A percentile compares a stretch with the other conserved stretches of the same genome.
Evolutionary conservation across 805 yeast species (phyloP).

Genomic region (Wickerhamomyces rabaulensis): DNA sequence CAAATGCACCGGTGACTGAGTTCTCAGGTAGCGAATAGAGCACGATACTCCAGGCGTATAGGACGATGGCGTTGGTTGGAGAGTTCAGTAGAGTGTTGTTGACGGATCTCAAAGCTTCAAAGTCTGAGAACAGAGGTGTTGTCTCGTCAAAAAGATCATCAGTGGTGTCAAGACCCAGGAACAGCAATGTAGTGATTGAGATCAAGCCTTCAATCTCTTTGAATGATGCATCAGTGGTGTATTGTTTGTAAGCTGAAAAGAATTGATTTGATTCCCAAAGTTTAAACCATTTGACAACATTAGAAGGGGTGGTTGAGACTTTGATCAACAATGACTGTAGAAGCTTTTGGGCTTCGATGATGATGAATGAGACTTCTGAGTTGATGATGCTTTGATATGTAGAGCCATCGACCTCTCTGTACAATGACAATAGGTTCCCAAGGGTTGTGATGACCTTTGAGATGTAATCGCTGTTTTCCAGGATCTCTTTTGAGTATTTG

Average conservation of each 20-base stretch:
- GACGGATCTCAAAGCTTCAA: conserved; percentile 32
- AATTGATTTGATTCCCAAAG: conserved; percentile 35
- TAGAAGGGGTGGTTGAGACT: conserved; percentile 29
- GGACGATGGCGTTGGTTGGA: conserved; percentile 40
- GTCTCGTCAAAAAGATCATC: conserved; percentile 35
- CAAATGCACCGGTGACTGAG: conserved; percentile 35
- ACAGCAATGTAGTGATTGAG: conserved; percentile 44
- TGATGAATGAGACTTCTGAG: conserved; percentile 30
- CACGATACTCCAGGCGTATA: conserved; percentile 65
- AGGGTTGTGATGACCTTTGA: conserved; percentile 17
- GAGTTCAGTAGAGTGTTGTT: conserved; percentile 34
- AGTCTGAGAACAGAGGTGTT: conserved; percentile 37
- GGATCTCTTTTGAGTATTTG: conserved; percentile 16
- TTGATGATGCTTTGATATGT: conserved; percentile 13
- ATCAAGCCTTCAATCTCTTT: conserved; percentile 38
- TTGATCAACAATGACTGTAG: conserved; percentile 36
- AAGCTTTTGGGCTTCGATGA: conserved; percentile 32
- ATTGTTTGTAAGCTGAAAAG: conserved; percentile 12
- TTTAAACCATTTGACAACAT: conserved; percentile 50
- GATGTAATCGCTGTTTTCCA: conserved; percentile 21
- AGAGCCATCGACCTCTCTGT: conserved; percentile 6
- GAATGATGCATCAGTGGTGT: conserved; percentile 13
- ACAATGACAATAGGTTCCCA: conserved; percentile 2
- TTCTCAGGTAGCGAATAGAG: conserved; percentile 44
- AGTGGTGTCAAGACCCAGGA: conserved; percentile 53